These are phyloP conservation scores for Penicillium silybi DNA, from an alignment of 495 filamentous ascomycete species.

Conservation along the genomic window DNA sequence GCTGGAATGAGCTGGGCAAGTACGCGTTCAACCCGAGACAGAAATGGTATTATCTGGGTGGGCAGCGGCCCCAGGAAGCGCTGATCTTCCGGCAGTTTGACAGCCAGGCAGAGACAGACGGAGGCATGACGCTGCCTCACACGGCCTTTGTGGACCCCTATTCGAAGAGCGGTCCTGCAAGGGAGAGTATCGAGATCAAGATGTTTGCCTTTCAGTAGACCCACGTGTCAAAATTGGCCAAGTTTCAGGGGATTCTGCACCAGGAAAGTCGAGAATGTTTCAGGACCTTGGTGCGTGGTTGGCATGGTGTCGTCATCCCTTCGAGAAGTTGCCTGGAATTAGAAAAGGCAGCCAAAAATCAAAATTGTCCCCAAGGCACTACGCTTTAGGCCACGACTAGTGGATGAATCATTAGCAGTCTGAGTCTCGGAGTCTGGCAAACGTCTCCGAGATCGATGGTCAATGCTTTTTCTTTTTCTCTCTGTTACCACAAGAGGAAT, in stretches of 20 bases:
- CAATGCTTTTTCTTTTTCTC: neutral
- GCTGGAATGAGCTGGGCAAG: slow-evolving; percentile 17
- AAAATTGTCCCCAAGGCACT: neutral
- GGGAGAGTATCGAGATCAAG: slow-evolving; percentile 55
- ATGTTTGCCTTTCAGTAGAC: slow-evolving; percentile 17
- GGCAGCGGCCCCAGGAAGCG: slow-evolving; percentile 23
- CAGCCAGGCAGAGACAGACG: slow-evolving; percentile 22
- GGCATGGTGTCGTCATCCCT: neutral
- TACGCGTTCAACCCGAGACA: slow-evolving; percentile 14
- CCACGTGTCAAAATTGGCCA: slow-evolving; percentile 10
- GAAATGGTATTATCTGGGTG: slow-evolving; percentile 26
- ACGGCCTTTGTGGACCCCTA: slow-evolving; percentile 49
- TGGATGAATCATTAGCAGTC: neutral
- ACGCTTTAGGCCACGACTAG: neutral
- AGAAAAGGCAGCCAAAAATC: neutral
- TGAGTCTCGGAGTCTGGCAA: slow-evolving; percentile 4
- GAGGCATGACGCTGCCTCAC: slow-evolving; percentile 38
- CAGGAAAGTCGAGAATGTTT: neutral
- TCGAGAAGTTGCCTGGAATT: neutral
- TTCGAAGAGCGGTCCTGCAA: slow-evolving; percentile 30
- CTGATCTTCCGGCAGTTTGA: slow-evolving; percentile 30
- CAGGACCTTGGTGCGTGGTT: neutral
- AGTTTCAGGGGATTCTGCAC: slow-evolving; percentile 5
- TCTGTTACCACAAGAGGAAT: neutral
- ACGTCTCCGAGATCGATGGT: slow-evolving; percentile 3